Base-by-base conservation (phyloP, 345 rosid species). In the Boechera divaricarpa region DNA sequence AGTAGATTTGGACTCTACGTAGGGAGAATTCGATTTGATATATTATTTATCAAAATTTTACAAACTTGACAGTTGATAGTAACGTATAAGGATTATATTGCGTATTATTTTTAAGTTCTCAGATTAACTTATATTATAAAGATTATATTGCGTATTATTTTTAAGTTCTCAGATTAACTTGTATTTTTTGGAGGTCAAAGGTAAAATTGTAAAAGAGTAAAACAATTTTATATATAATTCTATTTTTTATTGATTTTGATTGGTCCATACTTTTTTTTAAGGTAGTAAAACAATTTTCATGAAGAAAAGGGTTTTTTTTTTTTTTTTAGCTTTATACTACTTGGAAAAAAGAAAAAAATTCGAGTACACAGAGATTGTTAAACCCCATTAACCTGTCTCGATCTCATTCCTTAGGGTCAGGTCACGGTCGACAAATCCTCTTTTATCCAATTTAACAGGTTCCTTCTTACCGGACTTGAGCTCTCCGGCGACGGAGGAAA, bases 401-500 rank as follows among this genome's bases (percentile, higher is more conserved):
- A 60, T 77, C 76, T 63, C 42, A 45, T 62, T 69, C 69, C 8
- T 48, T 47, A 47, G 42, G 63, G 67, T 24, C 65, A 45, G 65
- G 60, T 75, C 74, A 76, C 69, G 63, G 55, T 70, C 80, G 66
- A 70, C 66, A 45, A 16, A 67, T 59, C 32, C 10, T 16, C 38
- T 75, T 18, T 54, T 52, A 10, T 47, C 51, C 35, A 31, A 70
- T 63, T 13, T 7, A 45, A 70, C 58, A 45, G 55, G 62, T 60
- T 76, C 6, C 47, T 60, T 31, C 5, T 6, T 18, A 21, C 75
- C 70, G 75, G 71, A 28, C 41, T 55, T 28, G 36, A 35, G 13
- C 39, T 63, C 61, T 56, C 81, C 77, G 68, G 63, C 60, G 49
- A 72, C 80, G 70, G 57, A 64, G 47, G 1, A 15, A 24, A 72